A percentile compares a stretch with the other conserved stretches of the same genome.
phyloP scores from a whole-genome alignment of 495 filamentous ascomycete species.

The Platismatia glauca region DNA sequence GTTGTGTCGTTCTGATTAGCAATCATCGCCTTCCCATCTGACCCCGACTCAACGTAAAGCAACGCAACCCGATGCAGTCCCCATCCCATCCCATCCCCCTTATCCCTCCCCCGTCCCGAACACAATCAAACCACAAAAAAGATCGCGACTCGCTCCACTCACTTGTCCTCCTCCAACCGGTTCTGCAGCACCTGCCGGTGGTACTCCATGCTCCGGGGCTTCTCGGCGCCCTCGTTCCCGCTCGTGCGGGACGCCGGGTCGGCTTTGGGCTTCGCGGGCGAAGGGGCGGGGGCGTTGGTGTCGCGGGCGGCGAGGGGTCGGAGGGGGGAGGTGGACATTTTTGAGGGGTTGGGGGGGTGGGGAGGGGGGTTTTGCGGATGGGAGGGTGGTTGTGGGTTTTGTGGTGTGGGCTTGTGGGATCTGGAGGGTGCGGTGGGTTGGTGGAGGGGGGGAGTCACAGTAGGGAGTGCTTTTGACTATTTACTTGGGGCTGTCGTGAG shows the following conservation, averaged over 20 bases:
- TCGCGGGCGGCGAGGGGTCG: conserved; percentile 45
- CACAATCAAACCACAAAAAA: too few species aligned
- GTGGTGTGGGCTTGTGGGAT: background rate
- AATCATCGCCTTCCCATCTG: too few species aligned
- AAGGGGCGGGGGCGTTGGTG: conserved; percentile 42
- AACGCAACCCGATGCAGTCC: too few species aligned
- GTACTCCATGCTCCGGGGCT: conserved; percentile 52
- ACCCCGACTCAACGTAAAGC: too few species aligned
- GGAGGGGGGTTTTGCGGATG: background rate
- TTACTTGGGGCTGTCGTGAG: conserved; percentile 10
- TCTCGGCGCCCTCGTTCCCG: conserved; percentile 25
- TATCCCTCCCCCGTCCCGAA: background rate
- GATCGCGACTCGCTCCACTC: conserved; percentile 24
- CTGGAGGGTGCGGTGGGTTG: background rate
- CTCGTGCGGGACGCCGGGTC: conserved; percentile 1
- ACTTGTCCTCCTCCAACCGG: conserved; percentile 63
- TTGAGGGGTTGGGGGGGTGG: conserved; percentile 1
- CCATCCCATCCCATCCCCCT: background rate
- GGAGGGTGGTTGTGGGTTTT: background rate
- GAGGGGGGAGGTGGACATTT: conserved; percentile 23
- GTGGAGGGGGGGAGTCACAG: background rate
- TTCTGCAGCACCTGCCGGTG: conserved; percentile 69
- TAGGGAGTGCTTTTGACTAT: conserved; percentile 5
- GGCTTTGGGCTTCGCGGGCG: conserved; percentile 19
- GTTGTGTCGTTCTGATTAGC: background rate